Percentiles rank a stretch among this genome's conserved stretches.
phyloP scores from a whole-genome alignment of 495 filamentous ascomycete genomes.

The Aspergillus panamensis region DNA sequence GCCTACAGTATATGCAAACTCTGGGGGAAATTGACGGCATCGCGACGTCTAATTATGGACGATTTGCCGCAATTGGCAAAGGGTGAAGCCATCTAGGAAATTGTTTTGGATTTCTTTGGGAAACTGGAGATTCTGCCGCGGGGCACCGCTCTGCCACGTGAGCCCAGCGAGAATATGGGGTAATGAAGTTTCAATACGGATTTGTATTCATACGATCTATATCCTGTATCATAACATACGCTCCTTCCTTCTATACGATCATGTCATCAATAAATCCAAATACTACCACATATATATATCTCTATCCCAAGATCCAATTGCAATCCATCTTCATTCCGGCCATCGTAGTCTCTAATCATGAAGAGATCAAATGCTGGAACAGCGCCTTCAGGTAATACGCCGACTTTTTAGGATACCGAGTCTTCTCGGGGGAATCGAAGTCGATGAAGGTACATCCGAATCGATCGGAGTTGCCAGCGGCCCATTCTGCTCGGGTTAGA shows the following conservation, averaged over 20 bases:
- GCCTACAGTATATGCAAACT: slow-evolving; percentile 40
- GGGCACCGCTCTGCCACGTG: slow-evolving; percentile 5
- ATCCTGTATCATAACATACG: not conserved
- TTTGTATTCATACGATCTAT: not conserved
- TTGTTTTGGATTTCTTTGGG: not conserved
- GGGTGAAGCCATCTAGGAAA: slow-evolving; percentile 2
- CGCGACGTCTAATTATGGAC: not conserved
- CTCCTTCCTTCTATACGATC: not conserved
- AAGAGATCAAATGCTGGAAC: slow-evolving; percentile 38
- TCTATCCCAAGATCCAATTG: not conserved
- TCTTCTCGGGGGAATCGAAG: slow-evolving; percentile 45
- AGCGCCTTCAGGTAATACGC: slow-evolving; percentile 41
- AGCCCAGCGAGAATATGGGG: not conserved
- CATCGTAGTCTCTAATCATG: not conserved
- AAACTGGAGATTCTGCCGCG: slow-evolving; percentile 8
- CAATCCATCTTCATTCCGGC: not conserved
- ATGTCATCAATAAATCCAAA: not conserved
- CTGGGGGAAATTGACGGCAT: slow-evolving; percentile 27
- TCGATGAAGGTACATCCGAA: slow-evolving; percentile 46
- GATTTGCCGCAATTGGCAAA: slow-evolving; percentile 24
- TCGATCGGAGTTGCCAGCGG: slow-evolving; percentile 46
- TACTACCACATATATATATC: no score
- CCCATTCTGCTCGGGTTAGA: slow-evolving; percentile 38
- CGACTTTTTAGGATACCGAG: slow-evolving; percentile 43
- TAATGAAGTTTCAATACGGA: slow-evolving; percentile 2